Evolutionary conservation across 1,139 yeast species (phyloP), one percentile per base, ranked within the genome.

Genomic region (Sugiyamaella neomexicana): DNA sequence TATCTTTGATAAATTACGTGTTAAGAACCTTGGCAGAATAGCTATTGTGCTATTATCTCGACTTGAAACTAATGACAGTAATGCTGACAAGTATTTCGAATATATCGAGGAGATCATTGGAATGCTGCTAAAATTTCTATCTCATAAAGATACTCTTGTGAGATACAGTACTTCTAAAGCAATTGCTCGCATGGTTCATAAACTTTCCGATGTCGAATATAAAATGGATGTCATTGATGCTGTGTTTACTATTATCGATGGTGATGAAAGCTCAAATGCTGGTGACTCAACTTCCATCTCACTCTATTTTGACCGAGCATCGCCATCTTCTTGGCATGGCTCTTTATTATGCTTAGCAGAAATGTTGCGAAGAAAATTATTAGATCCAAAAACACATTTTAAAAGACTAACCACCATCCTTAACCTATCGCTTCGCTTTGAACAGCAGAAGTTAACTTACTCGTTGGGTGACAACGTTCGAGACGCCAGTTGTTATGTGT

Each of bases 401-500:
- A 52, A 76, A 62, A 23, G 48, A 31, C 48, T 57, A 48, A 67
- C 69, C 0, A 39, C 37, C 0, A 68, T 77, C 1, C 55, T 80
- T 1, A 58, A 62, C 1, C 58, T 59, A 16, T 79, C 87, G 0
- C 67, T 83, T 5, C 79, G 75, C 47, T 78, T 85, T 57, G 83
- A 80, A 54, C 85, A 83, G 55, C 68, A 72, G 41, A 67, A 78
- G 50, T 67, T 81, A 12, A 78, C 81, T 0, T 71, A 76, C 13
- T 74, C 82, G 0, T 65, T 79, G 10, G 96, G 96, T 0, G 72
- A 80, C 1, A 89, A 85, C 60, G 78, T 91, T 1, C 76, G 96
- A 52, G 98, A 91, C 67, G 83, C 97, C 0, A 83, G 95, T 0
- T 87, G 95, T 66, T 91, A 86, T 66, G 81, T 88, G 1, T 72